phyloP scores from a whole-genome alignment of 139 green algal species.

The Ulvella scutata region DNA sequence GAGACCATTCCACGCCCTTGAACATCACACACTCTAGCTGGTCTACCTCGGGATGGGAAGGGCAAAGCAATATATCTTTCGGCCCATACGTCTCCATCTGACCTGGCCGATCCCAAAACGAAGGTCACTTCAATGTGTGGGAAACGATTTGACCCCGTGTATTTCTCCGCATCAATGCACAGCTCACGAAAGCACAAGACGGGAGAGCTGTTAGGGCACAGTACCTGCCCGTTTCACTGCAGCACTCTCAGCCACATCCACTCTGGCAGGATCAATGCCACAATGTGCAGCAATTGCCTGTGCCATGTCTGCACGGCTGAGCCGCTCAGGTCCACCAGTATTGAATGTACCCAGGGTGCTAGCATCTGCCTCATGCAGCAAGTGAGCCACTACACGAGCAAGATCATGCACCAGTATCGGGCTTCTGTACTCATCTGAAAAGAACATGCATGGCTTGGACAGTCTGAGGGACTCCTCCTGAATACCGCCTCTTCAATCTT shows the following conservation, averaged over 20 bases:
- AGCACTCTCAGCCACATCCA: conserved; percentile 9
- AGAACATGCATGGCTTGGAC: conserved; percentile 18
- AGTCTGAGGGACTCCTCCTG: not conserved
- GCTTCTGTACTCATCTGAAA: conserved; percentile 25
- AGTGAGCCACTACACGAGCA: not conserved
- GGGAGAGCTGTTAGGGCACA: not conserved
- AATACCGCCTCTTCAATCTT: not conserved
- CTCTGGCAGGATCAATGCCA: conserved; percentile 10
- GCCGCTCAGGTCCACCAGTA: conserved; percentile 40
- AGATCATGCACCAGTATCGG: conserved; percentile 19
- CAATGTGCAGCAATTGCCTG: conserved; percentile 15
- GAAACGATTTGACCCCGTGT: not conserved
- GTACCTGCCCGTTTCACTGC: conserved; percentile 14
- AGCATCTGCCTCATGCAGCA: not conserved
- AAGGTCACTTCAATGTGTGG: not conserved
- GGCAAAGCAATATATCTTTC: not conserved
- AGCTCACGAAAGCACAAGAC: not conserved
- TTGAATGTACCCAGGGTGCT: conserved; percentile 30
- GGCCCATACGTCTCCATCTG: not conserved
- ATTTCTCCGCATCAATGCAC: not conserved
- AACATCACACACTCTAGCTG: not conserved
- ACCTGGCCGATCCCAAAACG: not conserved
- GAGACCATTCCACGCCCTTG: not conserved
- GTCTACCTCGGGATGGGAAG: too few species aligned
- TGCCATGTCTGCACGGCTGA: conserved; percentile 56